phyloP scores from a whole-genome alignment of 164 flowering plant genomes.

The Piper betle region DNA sequence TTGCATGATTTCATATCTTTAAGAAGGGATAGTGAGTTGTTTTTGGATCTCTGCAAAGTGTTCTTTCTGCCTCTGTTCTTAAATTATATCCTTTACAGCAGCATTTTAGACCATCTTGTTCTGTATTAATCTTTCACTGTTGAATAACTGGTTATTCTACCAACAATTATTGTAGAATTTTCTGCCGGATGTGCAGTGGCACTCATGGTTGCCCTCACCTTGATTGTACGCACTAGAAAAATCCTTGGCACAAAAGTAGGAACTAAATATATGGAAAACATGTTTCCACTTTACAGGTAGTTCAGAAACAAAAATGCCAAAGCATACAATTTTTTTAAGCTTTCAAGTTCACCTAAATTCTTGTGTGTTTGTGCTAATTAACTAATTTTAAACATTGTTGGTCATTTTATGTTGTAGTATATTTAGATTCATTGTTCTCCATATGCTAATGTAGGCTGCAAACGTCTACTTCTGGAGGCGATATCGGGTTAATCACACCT shows the following conservation, averaged over 20 bases:
- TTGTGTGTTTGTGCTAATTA: neutral
- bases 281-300: constrained; percentile 68
- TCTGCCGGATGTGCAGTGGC: constrained; percentile 40
- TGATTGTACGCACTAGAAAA: constrained; percentile 26
- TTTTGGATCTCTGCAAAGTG: too few species aligned
- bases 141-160: neutral
- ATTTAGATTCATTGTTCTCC: constrained; percentile 48
- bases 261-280: constrained; percentile 36
- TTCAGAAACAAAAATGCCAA: too few species aligned
- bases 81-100: too few species aligned
- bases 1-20: neutral
- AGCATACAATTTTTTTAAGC: too few species aligned
- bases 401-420: constrained; percentile 22
- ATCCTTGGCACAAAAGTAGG: constrained; percentile 18
- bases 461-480: constrained; percentile 52
- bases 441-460: constrained; percentile 45
- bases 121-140: too few species aligned
- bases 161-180: constrained; percentile 23
- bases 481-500: constrained; percentile 47
- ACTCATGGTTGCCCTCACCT: constrained; percentile 28
- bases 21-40: too few species aligned
- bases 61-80: too few species aligned
- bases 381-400: neutral
- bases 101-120: too few species aligned
- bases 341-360: neutral